phyloP scores from a whole-genome alignment of 2,329 filamentous ascomycete species.

The Cladosporium sp. region DNA sequence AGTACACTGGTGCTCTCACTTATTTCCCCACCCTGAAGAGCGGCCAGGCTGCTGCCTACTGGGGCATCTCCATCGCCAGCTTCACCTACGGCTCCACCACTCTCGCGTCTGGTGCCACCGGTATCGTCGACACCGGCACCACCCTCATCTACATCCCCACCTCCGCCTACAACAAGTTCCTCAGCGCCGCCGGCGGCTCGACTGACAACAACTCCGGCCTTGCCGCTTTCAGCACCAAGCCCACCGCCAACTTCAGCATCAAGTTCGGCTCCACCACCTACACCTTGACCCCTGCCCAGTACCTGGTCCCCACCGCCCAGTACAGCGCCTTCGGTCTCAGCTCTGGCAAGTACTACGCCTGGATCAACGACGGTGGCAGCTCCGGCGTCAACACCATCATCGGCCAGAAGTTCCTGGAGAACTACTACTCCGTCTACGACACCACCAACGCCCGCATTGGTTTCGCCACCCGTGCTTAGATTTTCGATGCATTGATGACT shows the following conservation, averaged over 20 bases:
- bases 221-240: conserved; percentile 16
- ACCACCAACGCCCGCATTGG: conserved; percentile 20
- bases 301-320: conserved; percentile 17
- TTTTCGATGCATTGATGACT: too few species aligned
- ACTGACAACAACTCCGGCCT: conserved; percentile 21
- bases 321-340: conserved; percentile 17
- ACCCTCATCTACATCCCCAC: conserved; percentile 38
- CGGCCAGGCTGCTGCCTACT: conserved; percentile 14
- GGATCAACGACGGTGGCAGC: conserved; percentile 20
- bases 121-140: conserved; percentile 41
- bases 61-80: conserved; percentile 18
- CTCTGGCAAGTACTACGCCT: conserved; percentile 19
- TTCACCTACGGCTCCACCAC: conserved; percentile 18
- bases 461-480: conserved; percentile 17
- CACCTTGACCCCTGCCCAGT: conserved; percentile 18
- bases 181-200: conserved; percentile 16
- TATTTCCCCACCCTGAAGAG: not conserved
- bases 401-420: conserved; percentile 20
- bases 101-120: conserved; percentile 29
- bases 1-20: conserved; percentile 10
- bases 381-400: conserved; percentile 18
- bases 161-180: conserved; percentile 23
- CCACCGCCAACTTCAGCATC: conserved; percentile 16
- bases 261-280: conserved; percentile 19
- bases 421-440: conserved; percentile 22